Evolutionary conservation across 169 alveolate species (phyloP).

Genomic region (Fabrea salina): DNA sequence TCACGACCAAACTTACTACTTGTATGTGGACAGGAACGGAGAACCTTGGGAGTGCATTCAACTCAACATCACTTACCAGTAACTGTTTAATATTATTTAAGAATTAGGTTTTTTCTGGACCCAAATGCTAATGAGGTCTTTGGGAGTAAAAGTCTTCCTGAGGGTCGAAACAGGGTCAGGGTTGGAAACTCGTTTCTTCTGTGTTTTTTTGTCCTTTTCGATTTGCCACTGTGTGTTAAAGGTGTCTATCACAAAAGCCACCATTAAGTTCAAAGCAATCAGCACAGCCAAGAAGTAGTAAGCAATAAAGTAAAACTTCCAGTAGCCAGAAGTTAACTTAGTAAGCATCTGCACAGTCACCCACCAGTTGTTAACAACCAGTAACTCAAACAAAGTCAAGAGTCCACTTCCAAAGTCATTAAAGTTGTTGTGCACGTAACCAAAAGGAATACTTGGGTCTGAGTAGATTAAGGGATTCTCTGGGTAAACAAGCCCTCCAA

Average conservation of each 20-base stretch:
- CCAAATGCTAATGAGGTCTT: too few relatives aligned
- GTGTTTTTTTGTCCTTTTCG: neutral
- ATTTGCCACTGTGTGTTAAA: neutral
- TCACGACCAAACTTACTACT: neutral
- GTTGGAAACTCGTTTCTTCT: too few relatives aligned
- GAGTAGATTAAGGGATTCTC: neutral
- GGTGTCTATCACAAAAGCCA: neutral
- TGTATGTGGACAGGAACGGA: neutral
- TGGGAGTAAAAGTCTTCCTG: too few relatives aligned
- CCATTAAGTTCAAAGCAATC: neutral
- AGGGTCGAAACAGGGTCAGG: too few relatives aligned
- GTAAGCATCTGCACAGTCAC: conserved; percentile 33
- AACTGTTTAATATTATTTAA: too few relatives aligned
- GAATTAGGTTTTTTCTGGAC: too few relatives aligned
- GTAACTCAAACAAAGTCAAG: conserved; percentile 41
- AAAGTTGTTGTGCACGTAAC: conserved; percentile 35
- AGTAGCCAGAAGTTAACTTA: neutral
- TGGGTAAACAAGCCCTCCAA: conserved; percentile 38
- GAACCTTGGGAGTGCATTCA: conserved; percentile 35
- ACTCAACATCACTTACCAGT: neutral
- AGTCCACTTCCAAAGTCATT: conserved; percentile 35
- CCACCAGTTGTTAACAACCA: conserved; percentile 57
- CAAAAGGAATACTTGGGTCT: conserved; percentile 37
- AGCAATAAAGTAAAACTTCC: neutral
- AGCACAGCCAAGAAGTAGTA: neutral